A percentile compares a stretch with the other conserved stretches of the same genome.
Evolutionary conservation across 1,284 basidiomycete species (phyloP).

Genomic region (Caloboletus firmus): DNA sequence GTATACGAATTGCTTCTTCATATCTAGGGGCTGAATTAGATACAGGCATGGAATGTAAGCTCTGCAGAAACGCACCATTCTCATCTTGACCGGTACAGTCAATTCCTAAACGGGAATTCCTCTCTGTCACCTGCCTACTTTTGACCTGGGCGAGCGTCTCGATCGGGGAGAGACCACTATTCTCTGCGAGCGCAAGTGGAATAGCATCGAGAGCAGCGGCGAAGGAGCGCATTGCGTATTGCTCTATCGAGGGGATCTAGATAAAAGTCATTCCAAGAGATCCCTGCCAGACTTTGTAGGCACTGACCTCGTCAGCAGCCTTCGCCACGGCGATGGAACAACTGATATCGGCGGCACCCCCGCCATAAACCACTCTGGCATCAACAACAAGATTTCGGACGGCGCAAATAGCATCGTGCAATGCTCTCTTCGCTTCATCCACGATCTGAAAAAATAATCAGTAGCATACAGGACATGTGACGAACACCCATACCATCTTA

Average conservation of each 20-base stretch:
- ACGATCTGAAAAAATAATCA: constrained; percentile 68
- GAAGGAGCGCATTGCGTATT: constrained; percentile 99
- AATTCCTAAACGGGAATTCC: constrained; percentile 84
- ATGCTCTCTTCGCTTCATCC: constrained; percentile 95
- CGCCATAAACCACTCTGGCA: constrained; percentile 97
- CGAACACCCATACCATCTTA: constrained; percentile 79
- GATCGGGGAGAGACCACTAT: constrained; percentile 95
- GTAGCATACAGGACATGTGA: not conserved
- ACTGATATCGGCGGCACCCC: constrained; percentile 96
- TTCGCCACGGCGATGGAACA: constrained; percentile 91
- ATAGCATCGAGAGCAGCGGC: constrained; percentile 91
- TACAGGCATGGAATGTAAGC: not conserved
- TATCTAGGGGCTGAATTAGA: constrained; percentile 58
- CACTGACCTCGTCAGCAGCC: constrained; percentile 84
- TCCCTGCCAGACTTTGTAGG: constrained; percentile 1
- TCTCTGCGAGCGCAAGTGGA: constrained; percentile 95
- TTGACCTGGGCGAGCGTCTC: constrained; percentile 95
- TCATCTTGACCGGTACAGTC: constrained; percentile 88
- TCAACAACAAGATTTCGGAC: constrained; percentile 95
- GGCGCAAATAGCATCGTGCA: constrained; percentile 97
- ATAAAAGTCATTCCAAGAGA: not conserved
- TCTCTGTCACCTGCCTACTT: constrained; percentile 89
- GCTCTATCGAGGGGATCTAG: constrained; percentile 93
- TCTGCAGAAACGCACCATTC: constrained; percentile 63
- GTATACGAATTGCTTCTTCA: constrained; percentile 97